Base-by-base conservation (phyloP, 202 grass and related monocot genomes). In the Panicum virgatum region DNA sequence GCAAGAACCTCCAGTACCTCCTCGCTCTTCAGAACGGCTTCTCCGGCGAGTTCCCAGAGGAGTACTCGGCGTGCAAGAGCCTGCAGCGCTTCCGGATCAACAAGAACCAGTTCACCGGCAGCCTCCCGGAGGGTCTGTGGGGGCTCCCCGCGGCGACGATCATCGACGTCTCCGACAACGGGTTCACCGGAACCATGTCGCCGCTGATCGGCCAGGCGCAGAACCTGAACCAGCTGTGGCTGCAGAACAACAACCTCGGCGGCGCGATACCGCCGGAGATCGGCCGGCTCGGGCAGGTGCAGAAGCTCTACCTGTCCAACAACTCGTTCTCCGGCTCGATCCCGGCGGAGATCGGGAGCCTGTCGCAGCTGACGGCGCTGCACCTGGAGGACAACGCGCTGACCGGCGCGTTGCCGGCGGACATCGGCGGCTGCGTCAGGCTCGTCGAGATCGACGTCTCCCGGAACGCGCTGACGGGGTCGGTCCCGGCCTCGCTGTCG, bases 1-100 rank as follows among this genome's bases (percentile, higher is more conserved):
- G 88, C 25, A 91, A 75, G 26, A 85, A 77, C 20, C 82, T 98
- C 39, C 44, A 68, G 29, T 98, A 51, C 56, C 90, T 94, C 14
- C 90, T 97, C 10, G 90, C 94, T 4, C 83, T 97, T 2, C 78
- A 98, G 51, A 98, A 98, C 36, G 80, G 86, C 72, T 98, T 98
- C 82, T 88, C 88, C 76, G 92, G 95, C 37, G 37, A 80, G 82
- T 76, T 95, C 23, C 95, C 92, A 2, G 25, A 20, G 18, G 89
- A 91, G 56, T 98, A 93, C 58, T 27, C 86, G 16, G 43, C 81
- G 15, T 98, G 92, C 86, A 62, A 43, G 30, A 84, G 79, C 23
- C 72, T 98, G 23, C 45, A 82, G 5, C 67, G 95, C 71, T 98
- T 98, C 73, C 79, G 95, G 30, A 86, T 98, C 66, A 91, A 88